Percentiles rank a stretch among this genome's conserved stretches.
These are phyloP conservation scores for Macrolepiota dolichaula DNA, from an alignment of 768 basidiomycete genomes.

Conservation along the genomic window DNA sequence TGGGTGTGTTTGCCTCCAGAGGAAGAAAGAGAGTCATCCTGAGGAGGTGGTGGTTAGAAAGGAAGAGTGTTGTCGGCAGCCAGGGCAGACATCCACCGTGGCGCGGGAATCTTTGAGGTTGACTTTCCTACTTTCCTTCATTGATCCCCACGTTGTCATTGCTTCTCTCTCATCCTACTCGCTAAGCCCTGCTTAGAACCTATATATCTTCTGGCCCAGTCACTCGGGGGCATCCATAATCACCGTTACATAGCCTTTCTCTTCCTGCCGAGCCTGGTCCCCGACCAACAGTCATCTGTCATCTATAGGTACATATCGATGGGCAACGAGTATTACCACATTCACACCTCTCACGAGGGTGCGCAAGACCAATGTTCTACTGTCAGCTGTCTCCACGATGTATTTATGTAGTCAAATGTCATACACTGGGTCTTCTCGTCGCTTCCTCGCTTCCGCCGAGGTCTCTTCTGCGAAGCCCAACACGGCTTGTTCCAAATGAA, in stretches of 20 bases:
- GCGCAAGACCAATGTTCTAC: neutral
- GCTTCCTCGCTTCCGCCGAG: neutral
- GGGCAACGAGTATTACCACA: neutral
- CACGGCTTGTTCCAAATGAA: neutral
- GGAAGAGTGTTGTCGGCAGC: constrained; percentile 10
- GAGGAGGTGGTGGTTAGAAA: constrained; percentile 5
- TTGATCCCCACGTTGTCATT: neutral
- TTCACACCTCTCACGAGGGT: neutral
- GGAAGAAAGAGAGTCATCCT: constrained; percentile 66
- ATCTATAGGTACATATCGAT: neutral
- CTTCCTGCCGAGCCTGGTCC: neutral
- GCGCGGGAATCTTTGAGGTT: constrained; percentile 2
- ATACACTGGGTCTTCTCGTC: neutral
- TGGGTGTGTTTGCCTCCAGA: constrained; percentile 43
- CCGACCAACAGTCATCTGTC: neutral
- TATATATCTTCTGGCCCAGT: neutral
- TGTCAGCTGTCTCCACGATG: neutral
- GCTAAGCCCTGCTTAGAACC: neutral
- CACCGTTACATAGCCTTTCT: neutral
- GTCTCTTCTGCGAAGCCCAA: neutral
- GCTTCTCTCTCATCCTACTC: neutral
- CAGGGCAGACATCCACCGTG: constrained; percentile 9
- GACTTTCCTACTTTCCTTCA: neutral
- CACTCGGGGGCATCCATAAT: neutral
- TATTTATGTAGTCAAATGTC: neutral